Evolutionary conservation across 352 stramenopile species (phyloP).

Genomic region (Pythium brachiatum): DNA sequence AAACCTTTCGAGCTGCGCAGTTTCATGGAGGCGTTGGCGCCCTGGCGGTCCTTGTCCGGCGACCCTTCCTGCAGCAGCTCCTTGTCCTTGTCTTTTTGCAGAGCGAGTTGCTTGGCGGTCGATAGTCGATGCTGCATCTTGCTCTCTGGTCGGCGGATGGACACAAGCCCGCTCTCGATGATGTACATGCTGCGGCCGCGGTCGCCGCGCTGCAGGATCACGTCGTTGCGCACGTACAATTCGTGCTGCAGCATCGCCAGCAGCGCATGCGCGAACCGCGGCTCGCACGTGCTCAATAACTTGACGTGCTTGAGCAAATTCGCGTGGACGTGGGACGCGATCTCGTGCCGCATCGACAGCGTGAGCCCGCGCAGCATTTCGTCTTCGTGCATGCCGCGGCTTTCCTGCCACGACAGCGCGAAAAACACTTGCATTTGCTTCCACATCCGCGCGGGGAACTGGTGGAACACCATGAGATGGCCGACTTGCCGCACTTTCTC

Average conservation of each 20-base stretch:
- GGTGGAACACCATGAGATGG: slow-evolving; percentile 42
- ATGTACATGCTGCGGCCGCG: slow-evolving; percentile 46
- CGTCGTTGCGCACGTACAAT: slow-evolving; percentile 49
- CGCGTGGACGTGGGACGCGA: slow-evolving; percentile 36
- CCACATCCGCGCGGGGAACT: slow-evolving; percentile 38
- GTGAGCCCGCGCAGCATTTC: slow-evolving; percentile 40
- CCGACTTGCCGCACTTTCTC: slow-evolving; percentile 40
- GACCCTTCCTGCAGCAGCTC: background rate
- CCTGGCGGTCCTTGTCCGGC: background rate
- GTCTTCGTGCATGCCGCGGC: slow-evolving; percentile 45
- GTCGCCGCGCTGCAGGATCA: slow-evolving; percentile 46
- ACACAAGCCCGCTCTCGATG: slow-evolving; percentile 56
- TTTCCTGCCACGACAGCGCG: slow-evolving; percentile 42
- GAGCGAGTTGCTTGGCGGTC: background rate
- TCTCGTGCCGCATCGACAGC: slow-evolving; percentile 30
- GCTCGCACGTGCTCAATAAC: slow-evolving; percentile 35
- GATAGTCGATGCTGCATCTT: slow-evolving; percentile 1
- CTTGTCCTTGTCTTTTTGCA: background rate
- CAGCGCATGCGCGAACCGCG: slow-evolving; percentile 33
- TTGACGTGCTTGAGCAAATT: slow-evolving; percentile 46
- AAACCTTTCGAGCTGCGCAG: slow-evolving; percentile 13
- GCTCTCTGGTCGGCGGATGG: slow-evolving; percentile 33
- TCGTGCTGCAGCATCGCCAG: slow-evolving; percentile 38
- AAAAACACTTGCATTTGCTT: slow-evolving; percentile 53
- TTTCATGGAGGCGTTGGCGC: background rate